Percentiles rank a stretch among this genome's conserved stretches.
phyloP scores from a whole-genome alignment of 23 red algal species.

The Pyropia haitanensis region DNA sequence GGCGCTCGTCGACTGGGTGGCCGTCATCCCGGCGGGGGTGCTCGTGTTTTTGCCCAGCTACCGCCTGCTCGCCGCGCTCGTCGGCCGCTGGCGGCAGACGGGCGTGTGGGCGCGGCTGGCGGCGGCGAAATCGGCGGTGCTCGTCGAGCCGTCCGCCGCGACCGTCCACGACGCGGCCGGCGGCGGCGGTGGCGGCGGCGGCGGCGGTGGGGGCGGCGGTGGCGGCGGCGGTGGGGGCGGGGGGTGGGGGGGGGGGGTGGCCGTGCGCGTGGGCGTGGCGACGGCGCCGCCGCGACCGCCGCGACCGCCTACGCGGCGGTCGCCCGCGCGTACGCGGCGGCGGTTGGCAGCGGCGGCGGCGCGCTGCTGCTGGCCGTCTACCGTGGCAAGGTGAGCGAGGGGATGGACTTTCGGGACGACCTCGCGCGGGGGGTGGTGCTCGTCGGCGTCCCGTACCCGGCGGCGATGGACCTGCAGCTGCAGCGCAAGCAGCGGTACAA shows the following conservation, averaged over 20 bases:
- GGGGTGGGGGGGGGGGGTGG: no score
- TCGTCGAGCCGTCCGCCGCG: constrained; percentile 15
- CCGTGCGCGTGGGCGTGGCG: no score
- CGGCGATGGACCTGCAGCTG: constrained; percentile 40
- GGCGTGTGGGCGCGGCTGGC: constrained; percentile 43
- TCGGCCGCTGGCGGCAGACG: constrained; percentile 23
- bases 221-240: no score
- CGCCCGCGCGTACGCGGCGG: constrained; percentile 17
- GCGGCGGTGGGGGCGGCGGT: no score
- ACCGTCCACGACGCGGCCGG: no score
- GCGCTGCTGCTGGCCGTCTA: constrained; percentile 74
- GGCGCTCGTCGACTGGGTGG: constrained; percentile 38
- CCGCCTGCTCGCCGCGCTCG: constrained; percentile 51
- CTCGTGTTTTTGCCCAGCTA: constrained; percentile 79
- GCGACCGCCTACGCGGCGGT: constrained; percentile 1
- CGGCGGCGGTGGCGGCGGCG: no score
- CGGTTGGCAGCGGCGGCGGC: constrained; percentile 12
- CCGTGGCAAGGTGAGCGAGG: constrained; percentile 86
- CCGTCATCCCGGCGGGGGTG: constrained; percentile 59
- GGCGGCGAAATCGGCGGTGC: constrained; percentile 26
- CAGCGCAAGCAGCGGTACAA: constrained; percentile 69
- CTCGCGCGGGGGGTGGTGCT: constrained; percentile 64
- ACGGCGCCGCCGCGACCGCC: no score
- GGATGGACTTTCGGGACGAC: constrained; percentile 73
- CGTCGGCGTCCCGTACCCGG: constrained; percentile 75